Conservation (phyloP, 495 filamentous ascomycete genomes). For the Annulohypoxylon moriforme region DNA sequence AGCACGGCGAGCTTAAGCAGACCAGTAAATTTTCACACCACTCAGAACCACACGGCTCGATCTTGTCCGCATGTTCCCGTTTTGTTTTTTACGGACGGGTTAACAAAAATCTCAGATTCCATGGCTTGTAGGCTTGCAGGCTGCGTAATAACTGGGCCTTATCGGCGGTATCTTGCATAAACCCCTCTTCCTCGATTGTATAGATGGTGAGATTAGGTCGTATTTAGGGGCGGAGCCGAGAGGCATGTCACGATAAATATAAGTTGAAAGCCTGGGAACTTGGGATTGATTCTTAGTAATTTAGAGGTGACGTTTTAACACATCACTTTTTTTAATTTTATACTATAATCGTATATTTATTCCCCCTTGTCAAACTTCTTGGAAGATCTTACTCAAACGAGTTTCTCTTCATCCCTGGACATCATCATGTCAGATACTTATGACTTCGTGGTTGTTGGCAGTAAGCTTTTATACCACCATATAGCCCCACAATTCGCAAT, state of each 20-base stretch:
- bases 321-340: not conserved
- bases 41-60: not conserved
- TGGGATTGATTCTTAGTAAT: not conserved
- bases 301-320: not conserved
- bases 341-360: not conserved
- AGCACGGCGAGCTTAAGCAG: not conserved
- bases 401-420: not conserved
- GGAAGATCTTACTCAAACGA: not conserved
- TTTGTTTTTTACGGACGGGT: not conserved
- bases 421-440: conserved; percentile 46
- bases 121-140: not conserved
- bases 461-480: conserved; percentile 45
- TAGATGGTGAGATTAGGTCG: not conserved
- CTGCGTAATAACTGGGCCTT: not conserved
- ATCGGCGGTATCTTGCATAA: conserved; percentile 4
- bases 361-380: too few relatives aligned
- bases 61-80: not conserved
- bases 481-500: not conserved
- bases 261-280: not conserved
- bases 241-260: not conserved
- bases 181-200: not conserved
- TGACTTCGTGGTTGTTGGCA: conserved; percentile 68
- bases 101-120: not conserved
- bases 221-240: not conserved
- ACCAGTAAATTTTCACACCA: not conserved